Evolutionary conservation across 1,284 basidiomycete genomes (phyloP), one percentile per base, ranked within the genome.

Genomic region (Sporisorium iseilematis-ciliati): DNA sequence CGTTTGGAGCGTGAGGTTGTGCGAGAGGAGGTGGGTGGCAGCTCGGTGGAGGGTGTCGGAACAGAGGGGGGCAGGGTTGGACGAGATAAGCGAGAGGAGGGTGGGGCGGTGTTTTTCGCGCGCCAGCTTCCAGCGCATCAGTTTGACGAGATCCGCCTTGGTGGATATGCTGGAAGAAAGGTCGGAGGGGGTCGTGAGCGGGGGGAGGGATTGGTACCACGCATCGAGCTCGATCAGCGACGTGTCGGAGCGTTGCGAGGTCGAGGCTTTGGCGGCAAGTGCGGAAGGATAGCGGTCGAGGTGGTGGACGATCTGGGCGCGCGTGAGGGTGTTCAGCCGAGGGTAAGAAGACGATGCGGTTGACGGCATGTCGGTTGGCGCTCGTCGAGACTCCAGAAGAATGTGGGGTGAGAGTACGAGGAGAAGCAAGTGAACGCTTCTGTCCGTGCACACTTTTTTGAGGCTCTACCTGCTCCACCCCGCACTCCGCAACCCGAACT

Each of bases 121-220:
- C 0, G 51, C 18, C 1, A 77, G 52, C 52, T 77, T 77, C 75
- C 75, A 77, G 2, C 46, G 51, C 58, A 73, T 65, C 4, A 77
- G 40, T 31, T 48, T 48, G n/a, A 55, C 23, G 7, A 76, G 57
- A 1, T 58, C 54, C 2, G 29, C 18, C 29, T 73, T 73, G 14
- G 11, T 35, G 18, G 41, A n/a, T 12, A 65, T 35, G 20, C 58
- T 45, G 0, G 20, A 23, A 7, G 25, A 8, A 8, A 43, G 31
- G 4, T 31, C 33, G 7, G 50, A 20, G 12, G 11, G 11, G 3
- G 20, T 11, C 18, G 16, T 14, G 25, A 56, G 43, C 1, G 1
- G 8, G 2, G 53, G 45, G 0, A 70, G 57, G 7, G 57, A 10
- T 31, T 70, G 67, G 33, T 70, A 70, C 67, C 67, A 70, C 4